Percentiles rank a stretch among this genome's conserved stretches.
phyloP scores from a whole-genome alignment of 306 rosid species.

The Ochetophila trinervis region DNA sequence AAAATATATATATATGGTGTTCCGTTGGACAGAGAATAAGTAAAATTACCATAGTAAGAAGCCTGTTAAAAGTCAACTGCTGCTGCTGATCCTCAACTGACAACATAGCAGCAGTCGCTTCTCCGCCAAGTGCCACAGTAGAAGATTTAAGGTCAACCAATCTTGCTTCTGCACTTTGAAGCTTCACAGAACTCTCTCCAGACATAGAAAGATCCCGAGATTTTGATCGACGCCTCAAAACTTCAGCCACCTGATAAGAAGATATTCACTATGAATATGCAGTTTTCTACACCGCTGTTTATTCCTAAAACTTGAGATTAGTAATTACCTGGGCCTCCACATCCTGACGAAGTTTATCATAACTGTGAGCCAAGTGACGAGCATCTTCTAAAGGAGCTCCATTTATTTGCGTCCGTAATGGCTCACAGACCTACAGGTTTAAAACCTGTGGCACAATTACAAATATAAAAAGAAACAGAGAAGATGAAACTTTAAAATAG shows the following conservation, averaged over 20 bases:
- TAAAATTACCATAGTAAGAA: conserved; percentile 61
- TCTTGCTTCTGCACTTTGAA: conserved; percentile 82
- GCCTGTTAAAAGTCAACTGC: conserved; percentile 64
- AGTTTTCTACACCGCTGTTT: conserved; percentile 27
- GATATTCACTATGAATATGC: conserved; percentile 29
- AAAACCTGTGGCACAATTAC: conserved; percentile 57
- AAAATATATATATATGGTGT: too few species aligned
- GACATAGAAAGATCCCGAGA: conserved; percentile 66
- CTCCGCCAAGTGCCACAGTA: conserved; percentile 76
- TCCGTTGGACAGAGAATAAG: too few species aligned
- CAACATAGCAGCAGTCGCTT: conserved; percentile 84
- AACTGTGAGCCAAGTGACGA: conserved; percentile 79
- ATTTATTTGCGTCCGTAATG: conserved; percentile 75
- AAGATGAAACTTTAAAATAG: conserved; percentile 29
- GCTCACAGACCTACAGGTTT: conserved; percentile 69
- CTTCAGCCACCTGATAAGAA: conserved; percentile 79
- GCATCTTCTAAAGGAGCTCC: conserved; percentile 99
- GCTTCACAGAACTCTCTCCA: conserved; percentile 67
- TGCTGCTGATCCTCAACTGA: conserved; percentile 93
- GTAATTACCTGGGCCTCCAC: conserved; percentile 76
- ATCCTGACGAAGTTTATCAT: conserved; percentile 82
- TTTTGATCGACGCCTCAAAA: conserved; percentile 84
- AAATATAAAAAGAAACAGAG: conserved; percentile 27
- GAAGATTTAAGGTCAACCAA: conserved; percentile 77
- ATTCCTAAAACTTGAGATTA: conserved; percentile 25